Evolutionary conservation across 1,284 basidiomycete genomes (phyloP).

Genomic region (Cryptococcus hybrid): DNA sequence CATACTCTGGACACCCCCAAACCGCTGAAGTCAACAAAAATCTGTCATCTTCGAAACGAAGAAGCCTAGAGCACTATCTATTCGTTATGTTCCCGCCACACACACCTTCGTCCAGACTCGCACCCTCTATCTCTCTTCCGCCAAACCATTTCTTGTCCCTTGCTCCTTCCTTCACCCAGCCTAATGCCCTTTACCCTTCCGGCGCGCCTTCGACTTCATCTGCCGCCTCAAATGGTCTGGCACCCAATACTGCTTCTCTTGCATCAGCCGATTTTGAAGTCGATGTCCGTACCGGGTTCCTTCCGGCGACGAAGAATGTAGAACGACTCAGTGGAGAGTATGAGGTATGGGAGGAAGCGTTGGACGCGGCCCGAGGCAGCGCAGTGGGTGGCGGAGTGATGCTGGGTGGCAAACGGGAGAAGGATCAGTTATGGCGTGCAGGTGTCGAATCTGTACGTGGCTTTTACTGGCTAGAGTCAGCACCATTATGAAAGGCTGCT

Average conservation of each 20-base stretch:
- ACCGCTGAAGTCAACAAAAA: neutral
- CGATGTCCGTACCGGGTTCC: slow-evolving; percentile 85
- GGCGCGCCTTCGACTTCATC: slow-evolving; percentile 38
- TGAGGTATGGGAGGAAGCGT: slow-evolving; percentile 66
- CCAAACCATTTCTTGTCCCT: slow-evolving; percentile 65
- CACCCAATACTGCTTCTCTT: slow-evolving; percentile 74
- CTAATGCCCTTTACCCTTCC: slow-evolving; percentile 23
- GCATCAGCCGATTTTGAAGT: slow-evolving; percentile 94
- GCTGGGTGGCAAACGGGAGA: slow-evolving; percentile 55
- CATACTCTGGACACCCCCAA: too few species aligned
- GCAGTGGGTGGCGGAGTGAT: slow-evolving; percentile 55
- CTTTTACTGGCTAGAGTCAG: neutral
- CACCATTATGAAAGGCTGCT: neutral
- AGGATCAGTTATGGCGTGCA: slow-evolving; percentile 63
- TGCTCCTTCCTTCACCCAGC: slow-evolving; percentile 52
- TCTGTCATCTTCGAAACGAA: neutral
- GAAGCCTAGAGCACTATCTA: neutral
- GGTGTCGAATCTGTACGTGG: slow-evolving; percentile 59
- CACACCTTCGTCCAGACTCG: slow-evolving; percentile 3
- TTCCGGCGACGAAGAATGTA: slow-evolving; percentile 78
- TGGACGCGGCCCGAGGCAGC: slow-evolving; percentile 53
- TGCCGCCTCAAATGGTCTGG: slow-evolving; percentile 40
- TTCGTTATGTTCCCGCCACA: neutral
- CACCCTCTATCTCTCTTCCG: slow-evolving; percentile 39
- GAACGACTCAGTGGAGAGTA: slow-evolving; percentile 61